These are phyloP conservation scores for Gamarada debralockiae DNA, from an alignment of 495 filamentous ascomycete species.

Conservation along the genomic window DNA sequence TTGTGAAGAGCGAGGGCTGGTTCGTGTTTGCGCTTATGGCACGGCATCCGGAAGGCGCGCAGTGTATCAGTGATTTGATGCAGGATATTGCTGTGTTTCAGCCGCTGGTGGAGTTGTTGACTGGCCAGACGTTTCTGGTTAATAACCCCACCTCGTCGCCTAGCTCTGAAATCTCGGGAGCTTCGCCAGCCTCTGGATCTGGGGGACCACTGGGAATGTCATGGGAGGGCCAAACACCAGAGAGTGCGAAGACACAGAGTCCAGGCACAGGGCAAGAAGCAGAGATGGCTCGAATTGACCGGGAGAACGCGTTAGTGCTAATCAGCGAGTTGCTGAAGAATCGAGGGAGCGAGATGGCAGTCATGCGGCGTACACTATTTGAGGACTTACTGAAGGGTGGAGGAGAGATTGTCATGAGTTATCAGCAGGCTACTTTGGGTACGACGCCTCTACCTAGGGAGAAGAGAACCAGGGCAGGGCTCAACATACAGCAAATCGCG, in stretches of 20 bases:
- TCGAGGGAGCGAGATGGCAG: constrained; percentile 35
- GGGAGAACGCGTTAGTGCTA: constrained; percentile 62
- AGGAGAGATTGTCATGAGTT: constrained; percentile 7
- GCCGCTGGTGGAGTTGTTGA: constrained; percentile 48
- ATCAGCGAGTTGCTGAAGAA: constrained; percentile 53
- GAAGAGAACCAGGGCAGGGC: background rate
- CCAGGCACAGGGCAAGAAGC: constrained; percentile 24
- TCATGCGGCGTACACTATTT: constrained; percentile 29
- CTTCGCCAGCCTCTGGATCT: background rate
- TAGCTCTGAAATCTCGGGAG: background rate
- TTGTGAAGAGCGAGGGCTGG: constrained; percentile 67
- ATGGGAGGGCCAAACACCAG: background rate
- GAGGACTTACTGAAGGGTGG: constrained; percentile 32
- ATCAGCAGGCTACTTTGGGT: constrained; percentile 5
- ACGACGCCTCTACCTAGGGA: background rate
- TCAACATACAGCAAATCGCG: background rate
- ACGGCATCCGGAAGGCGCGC: constrained; percentile 41
- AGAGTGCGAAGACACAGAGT: constrained; percentile 4
- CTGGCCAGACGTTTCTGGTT: constrained; percentile 27
- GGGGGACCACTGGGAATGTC: background rate
- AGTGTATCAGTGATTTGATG: constrained; percentile 45
- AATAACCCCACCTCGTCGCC: constrained; percentile 7
- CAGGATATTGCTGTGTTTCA: constrained; percentile 41
- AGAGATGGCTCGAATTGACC: constrained; percentile 43
- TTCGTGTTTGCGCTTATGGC: constrained; percentile 74